Percentiles rank a stretch among this genome's conserved stretches.
Evolutionary conservation across 2,329 filamentous ascomycete species (phyloP).

Genomic region (Oidium heveae): DNA sequence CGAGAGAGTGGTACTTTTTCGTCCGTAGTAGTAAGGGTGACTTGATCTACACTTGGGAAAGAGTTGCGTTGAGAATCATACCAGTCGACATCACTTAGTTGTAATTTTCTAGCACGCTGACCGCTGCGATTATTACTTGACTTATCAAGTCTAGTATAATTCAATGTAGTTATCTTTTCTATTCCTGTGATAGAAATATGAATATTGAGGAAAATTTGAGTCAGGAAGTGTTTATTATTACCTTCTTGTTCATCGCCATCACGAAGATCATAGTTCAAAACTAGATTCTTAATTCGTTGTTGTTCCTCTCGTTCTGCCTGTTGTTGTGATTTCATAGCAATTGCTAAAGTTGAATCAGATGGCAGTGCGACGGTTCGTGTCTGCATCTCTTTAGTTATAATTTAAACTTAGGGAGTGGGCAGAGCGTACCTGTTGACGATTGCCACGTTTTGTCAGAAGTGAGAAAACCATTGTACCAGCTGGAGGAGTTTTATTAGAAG

Average conservation of each 20-base stretch:
- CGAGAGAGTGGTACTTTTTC: constrained; percentile 1
- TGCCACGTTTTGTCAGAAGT: constrained; percentile 82
- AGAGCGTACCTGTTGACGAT: constrained; percentile 60
- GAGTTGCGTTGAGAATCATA: constrained; percentile 23
- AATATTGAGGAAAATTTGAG: constrained; percentile 22
- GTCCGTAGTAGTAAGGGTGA: constrained; percentile 1
- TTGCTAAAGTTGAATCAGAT: constrained; percentile 77
- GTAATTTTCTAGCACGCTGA: constrained; percentile 70
- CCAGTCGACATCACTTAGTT: constrained; percentile 96
- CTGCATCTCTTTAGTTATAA: constrained; percentile 19
- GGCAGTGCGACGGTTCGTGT: constrained; percentile 77
- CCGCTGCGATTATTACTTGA: constrained; percentile 25
- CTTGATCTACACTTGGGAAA: constrained; percentile 4
- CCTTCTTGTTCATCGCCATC: constrained; percentile 61
- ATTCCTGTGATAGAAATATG: constrained; percentile 26
- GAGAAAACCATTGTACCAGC: constrained; percentile 79
- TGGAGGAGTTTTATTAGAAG: constrained; percentile 14
- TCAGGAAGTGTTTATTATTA: constrained; percentile 20
- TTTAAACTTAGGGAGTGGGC: background rate
- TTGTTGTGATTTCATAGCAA: constrained; percentile 90
- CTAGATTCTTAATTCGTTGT: constrained; percentile 92
- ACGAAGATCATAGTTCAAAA: constrained; percentile 84
- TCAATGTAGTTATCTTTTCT: constrained; percentile 23
- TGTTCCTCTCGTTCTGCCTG: constrained; percentile 90
- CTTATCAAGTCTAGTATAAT: constrained; percentile 14